A percentile compares a stretch with the other conserved stretches of the same genome.
phyloP scores from a whole-genome alignment of 768 basidiomycete species.

The Mycena epipterygia region DNA sequence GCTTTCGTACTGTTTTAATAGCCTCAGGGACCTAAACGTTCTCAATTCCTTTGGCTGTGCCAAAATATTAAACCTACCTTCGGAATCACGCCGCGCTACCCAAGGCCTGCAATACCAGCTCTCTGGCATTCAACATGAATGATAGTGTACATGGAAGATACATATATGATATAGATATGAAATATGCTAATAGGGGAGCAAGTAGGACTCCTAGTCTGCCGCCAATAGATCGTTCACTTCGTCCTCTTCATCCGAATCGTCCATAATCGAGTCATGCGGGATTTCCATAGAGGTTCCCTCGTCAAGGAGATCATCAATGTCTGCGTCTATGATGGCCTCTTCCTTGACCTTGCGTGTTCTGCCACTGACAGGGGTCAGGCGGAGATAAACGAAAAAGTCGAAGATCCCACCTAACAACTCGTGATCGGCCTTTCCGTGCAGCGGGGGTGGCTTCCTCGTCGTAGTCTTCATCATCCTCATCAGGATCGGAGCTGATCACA shows the following conservation, averaged over 20 bases:
- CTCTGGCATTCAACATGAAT: too few species aligned
- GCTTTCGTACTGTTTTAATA: too few species aligned
- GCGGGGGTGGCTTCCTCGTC: slow-evolving; percentile 32
- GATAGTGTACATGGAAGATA: neutral
- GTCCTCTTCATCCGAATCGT: slow-evolving; percentile 65
- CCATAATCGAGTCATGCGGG: slow-evolving; percentile 66
- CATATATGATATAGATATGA: slow-evolving; percentile 3
- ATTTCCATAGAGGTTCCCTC: slow-evolving; percentile 38
- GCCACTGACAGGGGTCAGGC: slow-evolving; percentile 8
- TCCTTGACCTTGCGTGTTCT: slow-evolving; percentile 47
- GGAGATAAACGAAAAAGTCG: slow-evolving; percentile 34
- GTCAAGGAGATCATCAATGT: slow-evolving; percentile 56
- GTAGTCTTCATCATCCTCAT: slow-evolving; percentile 60
- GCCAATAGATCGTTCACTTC: slow-evolving; percentile 65
- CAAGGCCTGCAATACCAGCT: too few species aligned
- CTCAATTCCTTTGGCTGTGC: too few species aligned
- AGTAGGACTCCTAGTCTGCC: slow-evolving; percentile 38
- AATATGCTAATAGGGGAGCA: neutral
- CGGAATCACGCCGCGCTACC: too few species aligned
- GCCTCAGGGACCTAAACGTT: too few species aligned
- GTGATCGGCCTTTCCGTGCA: slow-evolving; percentile 20
- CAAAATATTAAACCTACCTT: too few species aligned
- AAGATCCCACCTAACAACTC: slow-evolving; percentile 38
- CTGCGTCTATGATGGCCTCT: slow-evolving; percentile 56
- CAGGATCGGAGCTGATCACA: slow-evolving; percentile 60